Evolutionary conservation across 176 grass and related monocot species (phyloP).

Genomic region (Themeda triandra): DNA sequence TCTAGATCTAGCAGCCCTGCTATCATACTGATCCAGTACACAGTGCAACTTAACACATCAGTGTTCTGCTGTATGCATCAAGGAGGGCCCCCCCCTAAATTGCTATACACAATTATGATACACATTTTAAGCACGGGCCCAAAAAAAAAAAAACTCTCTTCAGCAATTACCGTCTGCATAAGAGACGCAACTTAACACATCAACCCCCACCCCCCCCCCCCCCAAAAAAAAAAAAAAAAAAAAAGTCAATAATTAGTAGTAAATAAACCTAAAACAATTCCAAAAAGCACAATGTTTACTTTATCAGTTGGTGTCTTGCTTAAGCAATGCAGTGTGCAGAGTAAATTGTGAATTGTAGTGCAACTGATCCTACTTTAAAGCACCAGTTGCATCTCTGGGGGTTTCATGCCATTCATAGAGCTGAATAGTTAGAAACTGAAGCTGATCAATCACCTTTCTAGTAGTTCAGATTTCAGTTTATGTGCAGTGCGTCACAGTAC

Average conservation of each 20-base stretch:
- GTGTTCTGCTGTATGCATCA: neutral
- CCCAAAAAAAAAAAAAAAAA: too few relatives aligned
- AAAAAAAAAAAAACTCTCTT: neutral
- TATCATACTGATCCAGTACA: neutral
- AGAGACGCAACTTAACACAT: too few relatives aligned
- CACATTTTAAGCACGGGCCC: neutral
- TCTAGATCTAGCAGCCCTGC: neutral
- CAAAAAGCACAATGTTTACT: neutral
- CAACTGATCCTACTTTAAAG: neutral
- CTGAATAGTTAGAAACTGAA: neutral
- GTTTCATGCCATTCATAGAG: neutral
- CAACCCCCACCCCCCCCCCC: too few relatives aligned
- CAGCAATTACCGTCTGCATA: neutral
- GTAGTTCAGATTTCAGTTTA: neutral
- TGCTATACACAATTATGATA: conserved; percentile 1
- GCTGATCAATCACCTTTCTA: neutral
- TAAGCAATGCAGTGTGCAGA: neutral
- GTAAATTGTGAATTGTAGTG: neutral
- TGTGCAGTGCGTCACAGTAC: neutral
- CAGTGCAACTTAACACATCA: neutral
- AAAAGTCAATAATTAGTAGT: neutral
- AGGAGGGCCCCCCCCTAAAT: neutral
- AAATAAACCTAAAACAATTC: neutral
- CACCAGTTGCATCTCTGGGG: neutral
- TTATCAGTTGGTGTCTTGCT: neutral